These are phyloP conservation scores for Fusarium nanum DNA, from an alignment of 2,329 filamentous ascomycete species.

Conservation along the genomic window DNA sequence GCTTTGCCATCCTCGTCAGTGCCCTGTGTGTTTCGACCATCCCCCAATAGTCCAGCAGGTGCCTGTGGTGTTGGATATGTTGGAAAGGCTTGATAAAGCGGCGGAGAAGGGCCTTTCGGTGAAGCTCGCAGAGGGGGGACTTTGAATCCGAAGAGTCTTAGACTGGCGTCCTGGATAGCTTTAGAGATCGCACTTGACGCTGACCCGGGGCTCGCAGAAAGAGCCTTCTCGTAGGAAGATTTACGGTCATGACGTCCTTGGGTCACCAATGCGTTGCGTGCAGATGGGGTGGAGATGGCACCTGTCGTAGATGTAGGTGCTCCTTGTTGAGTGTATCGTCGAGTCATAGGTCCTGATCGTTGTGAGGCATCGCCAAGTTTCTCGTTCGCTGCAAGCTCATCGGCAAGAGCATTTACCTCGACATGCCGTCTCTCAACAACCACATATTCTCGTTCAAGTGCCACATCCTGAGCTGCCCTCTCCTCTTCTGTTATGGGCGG, in stretches of 20 bases:
- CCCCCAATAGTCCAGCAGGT: constrained; percentile 72
- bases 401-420: constrained; percentile 96
- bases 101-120: constrained; percentile 76
- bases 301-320: constrained; percentile 75
- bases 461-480: constrained; percentile 84
- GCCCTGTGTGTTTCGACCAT: constrained; percentile 66
- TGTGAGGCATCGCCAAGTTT: constrained; percentile 66
- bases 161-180: constrained; percentile 91
- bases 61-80: constrained; percentile 79
- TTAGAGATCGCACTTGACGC: constrained; percentile 94
- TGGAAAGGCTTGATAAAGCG: constrained; percentile 84
- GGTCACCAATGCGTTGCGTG: constrained; percentile 79
- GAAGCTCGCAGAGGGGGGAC: constrained; percentile 71
- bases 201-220: constrained; percentile 76
- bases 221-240: constrained; percentile 80
- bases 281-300: constrained; percentile 73
- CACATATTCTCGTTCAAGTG: constrained; percentile 93
- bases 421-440: constrained; percentile 95
- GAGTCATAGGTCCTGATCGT: constrained; percentile 72
- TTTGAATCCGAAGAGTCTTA: constrained; percentile 77
- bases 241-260: constrained; percentile 79
- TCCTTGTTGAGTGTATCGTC: constrained; percentile 83
- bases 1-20: constrained; percentile 82
- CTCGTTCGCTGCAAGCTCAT: constrained; percentile 89
- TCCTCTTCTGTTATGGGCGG: constrained; percentile 69